Conservation (phyloP, 1,284 basidiomycete genomes). For the Paramarasmius palmivorus region DNA sequence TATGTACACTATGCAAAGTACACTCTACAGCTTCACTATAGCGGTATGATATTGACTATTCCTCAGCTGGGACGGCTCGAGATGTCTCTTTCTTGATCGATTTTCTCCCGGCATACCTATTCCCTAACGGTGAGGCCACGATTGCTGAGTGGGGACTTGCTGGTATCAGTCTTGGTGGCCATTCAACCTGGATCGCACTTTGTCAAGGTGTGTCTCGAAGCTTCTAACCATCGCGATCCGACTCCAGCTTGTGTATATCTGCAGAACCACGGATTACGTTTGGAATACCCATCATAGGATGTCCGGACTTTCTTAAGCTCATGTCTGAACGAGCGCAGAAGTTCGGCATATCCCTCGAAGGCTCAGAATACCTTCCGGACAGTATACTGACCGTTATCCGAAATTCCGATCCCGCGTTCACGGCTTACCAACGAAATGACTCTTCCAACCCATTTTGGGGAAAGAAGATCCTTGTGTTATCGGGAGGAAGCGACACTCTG, state of each 20-base stretch:
- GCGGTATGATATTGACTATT: slow-evolving; percentile 8
- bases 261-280: slow-evolving; percentile 71
- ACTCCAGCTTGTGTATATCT: background rate
- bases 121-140: slow-evolving; percentile 64
- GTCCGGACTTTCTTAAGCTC: slow-evolving; percentile 71
- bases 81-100: slow-evolving; percentile 85
- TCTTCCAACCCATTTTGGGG: slow-evolving; percentile 58
- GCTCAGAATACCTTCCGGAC: slow-evolving; percentile 59
- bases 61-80: slow-evolving; percentile 65
- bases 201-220: slow-evolving; percentile 47
- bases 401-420: slow-evolving; percentile 41
- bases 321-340: slow-evolving; percentile 59
- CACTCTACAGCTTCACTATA: background rate
- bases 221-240: background rate
- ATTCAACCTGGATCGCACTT: slow-evolving; percentile 74
- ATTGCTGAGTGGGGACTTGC: slow-evolving; percentile 71
- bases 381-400: slow-evolving; percentile 50
- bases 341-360: slow-evolving; percentile 40
- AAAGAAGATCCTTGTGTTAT: slow-evolving; percentile 71
- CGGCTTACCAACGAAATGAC: slow-evolving; percentile 36
- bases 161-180: slow-evolving; percentile 79
- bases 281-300: slow-evolving; percentile 79
- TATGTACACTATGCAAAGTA: slow-evolving; percentile 74
- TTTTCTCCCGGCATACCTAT: slow-evolving; percentile 77
- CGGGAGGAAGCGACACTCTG: slow-evolving; percentile 57